Conservation (phyloP, 164 flowering plant species). For the Stephania cephalantha region DNA sequence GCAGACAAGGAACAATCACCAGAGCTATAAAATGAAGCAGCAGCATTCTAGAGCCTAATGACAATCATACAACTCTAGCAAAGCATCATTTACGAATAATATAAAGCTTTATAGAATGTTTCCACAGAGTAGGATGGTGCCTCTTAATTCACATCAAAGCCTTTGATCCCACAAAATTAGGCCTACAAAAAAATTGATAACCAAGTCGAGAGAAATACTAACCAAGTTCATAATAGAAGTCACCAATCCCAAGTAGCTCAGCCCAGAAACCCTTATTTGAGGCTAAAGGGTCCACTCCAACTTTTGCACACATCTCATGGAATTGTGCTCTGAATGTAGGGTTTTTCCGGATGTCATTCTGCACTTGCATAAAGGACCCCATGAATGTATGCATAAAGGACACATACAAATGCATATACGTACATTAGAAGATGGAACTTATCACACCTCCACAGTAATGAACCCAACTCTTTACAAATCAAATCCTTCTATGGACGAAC, state of each 20-base stretch:
- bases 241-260: conserved; percentile 94
- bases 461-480: neutral
- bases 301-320: conserved; percentile 98
- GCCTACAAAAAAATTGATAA: neutral
- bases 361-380: conserved; percentile 20
- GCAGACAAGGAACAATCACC: too few relatives aligned
- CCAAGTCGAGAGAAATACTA: conserved; percentile 18
- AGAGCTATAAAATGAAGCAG: too few relatives aligned
- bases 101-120: too few relatives aligned
- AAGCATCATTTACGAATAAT: too few relatives aligned
- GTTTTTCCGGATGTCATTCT: conserved; percentile 97
- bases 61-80: too few relatives aligned
- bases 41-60: too few relatives aligned
- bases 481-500: neutral
- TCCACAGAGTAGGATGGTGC: too few relatives aligned
- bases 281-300: conserved; percentile 95
- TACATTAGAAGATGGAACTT: neutral
- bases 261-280: conserved; percentile 99
- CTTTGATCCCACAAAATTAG: neutral
- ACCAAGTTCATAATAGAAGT: conserved; percentile 98
- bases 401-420: too few relatives aligned
- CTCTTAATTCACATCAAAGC: neutral
- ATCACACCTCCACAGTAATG: neutral
- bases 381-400: too few relatives aligned
- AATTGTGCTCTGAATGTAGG: conserved; percentile 92